These are phyloP conservation scores for Ceratorhiza oryzae-sativae DNA, from an alignment of 1,284 basidiomycete species.

Conservation along the genomic window DNA sequence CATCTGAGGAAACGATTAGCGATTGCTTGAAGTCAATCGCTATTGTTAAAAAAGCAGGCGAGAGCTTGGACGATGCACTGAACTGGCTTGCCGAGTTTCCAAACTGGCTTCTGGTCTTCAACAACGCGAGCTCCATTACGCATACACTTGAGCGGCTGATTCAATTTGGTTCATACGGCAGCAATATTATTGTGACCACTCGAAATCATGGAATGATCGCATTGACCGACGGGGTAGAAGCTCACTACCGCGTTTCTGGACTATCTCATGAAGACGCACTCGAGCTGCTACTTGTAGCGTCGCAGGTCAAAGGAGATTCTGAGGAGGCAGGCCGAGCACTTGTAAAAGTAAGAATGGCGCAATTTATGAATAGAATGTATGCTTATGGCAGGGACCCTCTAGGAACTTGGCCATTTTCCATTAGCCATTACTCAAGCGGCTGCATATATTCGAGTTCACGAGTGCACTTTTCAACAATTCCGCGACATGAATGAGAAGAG, in stretches of 20 bases:
- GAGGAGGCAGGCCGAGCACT: neutral
- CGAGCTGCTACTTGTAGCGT: neutral
- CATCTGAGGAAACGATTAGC: neutral
- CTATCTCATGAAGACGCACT: neutral
- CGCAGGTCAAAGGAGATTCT: neutral
- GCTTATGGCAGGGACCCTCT: neutral
- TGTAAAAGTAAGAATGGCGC: neutral
- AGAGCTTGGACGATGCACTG: slow-evolving; percentile 1
- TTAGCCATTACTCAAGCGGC: slow-evolving; percentile 15
- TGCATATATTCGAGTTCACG: slow-evolving; percentile 10
- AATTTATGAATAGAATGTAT: neutral
- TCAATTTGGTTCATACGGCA: slow-evolving; percentile 5
- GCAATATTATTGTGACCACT: slow-evolving; percentile 30
- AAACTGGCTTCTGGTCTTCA: slow-evolving; percentile 6
- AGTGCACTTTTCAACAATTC: neutral
- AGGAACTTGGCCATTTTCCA: slow-evolving; percentile 4
- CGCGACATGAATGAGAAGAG: neutral
- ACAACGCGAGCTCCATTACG: neutral
- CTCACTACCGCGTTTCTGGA: neutral
- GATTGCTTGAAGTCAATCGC: neutral
- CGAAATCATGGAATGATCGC: neutral
- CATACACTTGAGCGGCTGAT: neutral
- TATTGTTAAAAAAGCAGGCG: neutral
- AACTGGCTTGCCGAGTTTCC: slow-evolving; percentile 14
- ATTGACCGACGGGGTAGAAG: neutral